Percentiles rank a stretch among this genome's conserved stretches.
Conservation (phyloP, 345 rosid species). For the Dimocarpus longan region DNA sequence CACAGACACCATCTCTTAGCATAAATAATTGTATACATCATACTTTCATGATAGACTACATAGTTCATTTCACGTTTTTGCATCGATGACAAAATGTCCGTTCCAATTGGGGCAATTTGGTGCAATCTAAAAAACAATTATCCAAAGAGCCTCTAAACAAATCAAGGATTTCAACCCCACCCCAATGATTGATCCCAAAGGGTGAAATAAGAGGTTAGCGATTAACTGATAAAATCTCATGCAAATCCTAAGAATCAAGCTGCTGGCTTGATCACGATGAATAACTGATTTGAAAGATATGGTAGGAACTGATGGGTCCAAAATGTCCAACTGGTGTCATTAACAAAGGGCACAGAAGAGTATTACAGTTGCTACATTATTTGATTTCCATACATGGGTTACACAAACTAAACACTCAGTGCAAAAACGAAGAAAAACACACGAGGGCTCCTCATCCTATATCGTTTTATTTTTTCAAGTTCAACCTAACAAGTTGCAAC, state of each 20-base stretch:
- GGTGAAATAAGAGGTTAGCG: not conserved
- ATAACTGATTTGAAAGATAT: not conserved
- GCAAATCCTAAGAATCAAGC: not conserved
- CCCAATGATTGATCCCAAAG: not conserved
- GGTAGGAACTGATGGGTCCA: not conserved
- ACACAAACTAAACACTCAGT: not conserved
- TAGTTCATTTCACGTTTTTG: not conserved
- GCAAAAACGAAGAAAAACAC: not conserved
- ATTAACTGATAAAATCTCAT: not conserved
- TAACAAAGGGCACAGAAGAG: not conserved
- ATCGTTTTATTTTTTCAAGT: not conserved
- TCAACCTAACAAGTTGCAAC: constrained; percentile 1
- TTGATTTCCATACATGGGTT: not conserved
- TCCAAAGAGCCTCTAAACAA: not conserved
- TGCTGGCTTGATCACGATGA: not conserved
- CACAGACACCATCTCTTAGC: no score
- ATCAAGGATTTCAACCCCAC: not conserved
- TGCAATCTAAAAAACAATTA: not conserved
- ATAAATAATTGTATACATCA: no score
- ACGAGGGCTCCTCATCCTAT: not conserved
- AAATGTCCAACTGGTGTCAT: not conserved
- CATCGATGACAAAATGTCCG: no score
- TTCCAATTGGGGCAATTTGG: no score
- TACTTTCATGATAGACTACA: no score
- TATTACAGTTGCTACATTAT: not conserved